A percentile compares a stretch with the other conserved stretches of the same genome.
Evolutionary conservation across 2,329 filamentous ascomycete species (phyloP).

Genomic region (Didymosphaeria variabile): DNA sequence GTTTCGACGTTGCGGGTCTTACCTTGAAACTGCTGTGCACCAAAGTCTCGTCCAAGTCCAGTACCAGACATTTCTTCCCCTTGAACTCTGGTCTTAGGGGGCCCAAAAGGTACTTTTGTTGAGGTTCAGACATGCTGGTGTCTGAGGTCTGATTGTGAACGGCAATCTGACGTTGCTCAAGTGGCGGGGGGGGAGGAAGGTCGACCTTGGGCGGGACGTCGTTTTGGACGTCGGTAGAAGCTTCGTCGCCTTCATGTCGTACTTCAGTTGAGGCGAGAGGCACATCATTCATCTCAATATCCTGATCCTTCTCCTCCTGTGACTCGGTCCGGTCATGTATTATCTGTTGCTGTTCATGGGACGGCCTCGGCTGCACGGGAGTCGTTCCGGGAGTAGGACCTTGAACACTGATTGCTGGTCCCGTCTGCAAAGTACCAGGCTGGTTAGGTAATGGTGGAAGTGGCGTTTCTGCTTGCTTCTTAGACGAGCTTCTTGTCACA

Average conservation of each 20-base stretch:
- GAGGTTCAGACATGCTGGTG: conserved; percentile 50
- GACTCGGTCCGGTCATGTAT: conserved; percentile 61
- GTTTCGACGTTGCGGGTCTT: conserved; percentile 30
- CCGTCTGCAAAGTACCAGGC: conserved; percentile 44
- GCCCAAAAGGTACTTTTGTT: conserved; percentile 78
- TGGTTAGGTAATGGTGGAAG: conserved; percentile 41
- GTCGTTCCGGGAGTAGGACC: conserved; percentile 56
- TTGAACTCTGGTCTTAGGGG: conserved; percentile 80
- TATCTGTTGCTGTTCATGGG: conserved; percentile 51
- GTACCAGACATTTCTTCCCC: conserved; percentile 90
- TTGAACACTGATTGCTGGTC: conserved; percentile 54
- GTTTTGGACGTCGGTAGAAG: conserved; percentile 31
- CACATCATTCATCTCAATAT: conserved; percentile 72
- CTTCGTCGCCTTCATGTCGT: conserved; percentile 49
- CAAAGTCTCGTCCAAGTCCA: conserved; percentile 95
- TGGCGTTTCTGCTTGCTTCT: conserved; percentile 42
- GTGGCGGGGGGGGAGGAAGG: conserved; percentile 65
- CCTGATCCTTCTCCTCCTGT: conserved; percentile 60
- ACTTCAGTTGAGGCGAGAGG: conserved; percentile 63
- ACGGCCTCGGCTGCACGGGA: conserved; percentile 42
- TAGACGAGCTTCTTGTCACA: conserved; percentile 44
- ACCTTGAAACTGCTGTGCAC: conserved; percentile 99
- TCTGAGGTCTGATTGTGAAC: conserved; percentile 52
- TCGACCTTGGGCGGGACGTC: conserved; percentile 53
- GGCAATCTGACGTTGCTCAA: conserved; percentile 55